These are phyloP conservation scores for Lactifluus subvellereus DNA, from an alignment of 768 basidiomycete species.

Conservation along the genomic window DNA sequence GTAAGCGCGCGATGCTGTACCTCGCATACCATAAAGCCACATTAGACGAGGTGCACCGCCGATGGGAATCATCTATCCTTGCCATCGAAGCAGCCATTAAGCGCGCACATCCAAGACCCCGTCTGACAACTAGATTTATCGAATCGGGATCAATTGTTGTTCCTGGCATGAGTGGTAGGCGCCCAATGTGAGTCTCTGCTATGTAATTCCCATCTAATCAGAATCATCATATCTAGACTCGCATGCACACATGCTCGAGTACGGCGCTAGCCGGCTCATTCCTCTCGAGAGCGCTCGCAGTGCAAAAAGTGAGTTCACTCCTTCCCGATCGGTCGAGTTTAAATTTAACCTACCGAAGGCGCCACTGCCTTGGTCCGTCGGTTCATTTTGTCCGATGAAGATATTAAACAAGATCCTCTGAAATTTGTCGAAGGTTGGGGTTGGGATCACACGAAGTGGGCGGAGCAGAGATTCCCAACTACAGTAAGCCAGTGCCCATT, in stretches of 20 bases:
- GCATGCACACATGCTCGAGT: slow-evolving; percentile 73
- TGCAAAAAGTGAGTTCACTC: slow-evolving; percentile 42
- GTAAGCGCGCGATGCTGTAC: slow-evolving; percentile 25
- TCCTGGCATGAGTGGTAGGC: slow-evolving; percentile 67
- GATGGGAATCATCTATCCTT: slow-evolving; percentile 34
- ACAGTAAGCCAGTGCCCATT: slow-evolving; percentile 42
- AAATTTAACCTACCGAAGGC: slow-evolving; percentile 36
- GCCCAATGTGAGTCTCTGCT: background rate
- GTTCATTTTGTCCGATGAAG: slow-evolving; percentile 54
- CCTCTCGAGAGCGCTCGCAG: slow-evolving; percentile 58
- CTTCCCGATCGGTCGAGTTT: background rate
- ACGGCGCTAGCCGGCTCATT: slow-evolving; percentile 60
- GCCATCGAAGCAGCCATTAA: slow-evolving; percentile 22
- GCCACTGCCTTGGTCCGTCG: slow-evolving; percentile 55
- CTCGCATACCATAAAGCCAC: slow-evolving; percentile 8
- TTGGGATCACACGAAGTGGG: slow-evolving; percentile 88
- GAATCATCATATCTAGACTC: slow-evolving; percentile 46
- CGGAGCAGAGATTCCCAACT: slow-evolving; percentile 54
- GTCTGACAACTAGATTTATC: slow-evolving; percentile 44
- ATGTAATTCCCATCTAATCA: slow-evolving; percentile 23
- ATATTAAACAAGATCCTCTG: slow-evolving; percentile 49
- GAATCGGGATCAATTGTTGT: slow-evolving; percentile 54
- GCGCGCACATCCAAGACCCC: slow-evolving; percentile 26
- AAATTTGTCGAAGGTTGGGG: slow-evolving; percentile 75
- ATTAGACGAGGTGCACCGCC: slow-evolving; percentile 39